phyloP scores from a whole-genome alignment of 2,329 filamentous ascomycete species.

The Nemania sp. region DNA sequence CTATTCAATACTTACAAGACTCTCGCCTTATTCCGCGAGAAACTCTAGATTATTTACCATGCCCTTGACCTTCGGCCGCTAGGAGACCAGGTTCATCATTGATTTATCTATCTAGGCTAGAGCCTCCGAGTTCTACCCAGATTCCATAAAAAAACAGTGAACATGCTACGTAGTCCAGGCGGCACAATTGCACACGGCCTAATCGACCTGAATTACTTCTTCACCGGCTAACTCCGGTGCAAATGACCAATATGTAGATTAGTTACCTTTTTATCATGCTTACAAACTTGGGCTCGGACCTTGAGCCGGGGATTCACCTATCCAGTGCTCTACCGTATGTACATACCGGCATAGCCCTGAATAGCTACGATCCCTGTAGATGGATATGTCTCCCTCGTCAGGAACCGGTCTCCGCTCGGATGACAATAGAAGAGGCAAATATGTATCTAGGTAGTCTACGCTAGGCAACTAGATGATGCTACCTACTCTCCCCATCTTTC shows the following conservation, averaged over 20 bases:
- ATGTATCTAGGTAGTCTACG: too few relatives aligned
- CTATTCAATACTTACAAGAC: neutral
- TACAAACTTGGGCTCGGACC: conserved; percentile 1
- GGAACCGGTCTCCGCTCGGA: neutral
- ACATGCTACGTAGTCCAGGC: neutral
- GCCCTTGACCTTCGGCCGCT: neutral
- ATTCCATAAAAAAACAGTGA: neutral
- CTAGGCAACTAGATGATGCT: neutral
- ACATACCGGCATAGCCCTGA: neutral
- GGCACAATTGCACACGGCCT: neutral
- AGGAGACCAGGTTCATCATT: neutral
- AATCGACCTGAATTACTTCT: neutral
- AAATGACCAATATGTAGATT: neutral
- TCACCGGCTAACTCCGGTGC: neutral
- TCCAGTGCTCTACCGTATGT: conserved; percentile 1
- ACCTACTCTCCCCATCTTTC: too few relatives aligned
- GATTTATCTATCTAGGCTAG: neutral
- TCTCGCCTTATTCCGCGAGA: neutral
- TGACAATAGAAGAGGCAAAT: neutral
- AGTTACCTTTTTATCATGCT: neutral
- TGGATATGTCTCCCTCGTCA: conserved; percentile 5
- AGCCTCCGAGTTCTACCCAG: neutral
- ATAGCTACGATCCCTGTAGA: conserved; percentile 2
- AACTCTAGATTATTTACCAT: too few relatives aligned
- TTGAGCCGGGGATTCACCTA: neutral